A percentile compares a stretch with the other conserved stretches of the same genome.
Conservation (phyloP, 129 eudicot genomes). For the Flaveria bidentis region DNA sequence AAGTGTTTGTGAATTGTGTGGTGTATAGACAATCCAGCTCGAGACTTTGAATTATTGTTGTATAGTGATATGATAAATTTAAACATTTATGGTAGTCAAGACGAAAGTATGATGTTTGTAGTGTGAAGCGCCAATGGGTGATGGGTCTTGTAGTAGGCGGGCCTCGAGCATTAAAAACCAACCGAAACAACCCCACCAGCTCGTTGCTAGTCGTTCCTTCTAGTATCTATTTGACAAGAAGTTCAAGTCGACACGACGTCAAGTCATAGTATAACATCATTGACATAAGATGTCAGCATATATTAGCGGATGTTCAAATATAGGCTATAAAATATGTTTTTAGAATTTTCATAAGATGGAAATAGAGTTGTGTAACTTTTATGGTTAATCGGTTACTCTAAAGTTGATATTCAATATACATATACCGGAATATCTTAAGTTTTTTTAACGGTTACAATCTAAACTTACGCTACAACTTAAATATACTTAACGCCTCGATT, state of each 20-base stretch:
- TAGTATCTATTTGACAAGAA: not conserved
- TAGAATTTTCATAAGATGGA: not conserved
- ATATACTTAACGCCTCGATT: too few species aligned
- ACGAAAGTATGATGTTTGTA: slow-evolving; percentile 15
- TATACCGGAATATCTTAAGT: not conserved
- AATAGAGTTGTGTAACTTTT: not conserved
- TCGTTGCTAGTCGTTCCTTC: not conserved
- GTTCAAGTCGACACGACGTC: not conserved
- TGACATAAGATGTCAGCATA: too few species aligned
- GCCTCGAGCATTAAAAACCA: slow-evolving; percentile 13
- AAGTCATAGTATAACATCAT: not conserved
- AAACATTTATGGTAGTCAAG: slow-evolving; percentile 12
- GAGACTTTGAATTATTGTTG: not conserved
- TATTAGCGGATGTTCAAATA: too few species aligned
- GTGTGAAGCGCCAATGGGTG: slow-evolving; percentile 34
- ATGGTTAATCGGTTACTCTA: not conserved
- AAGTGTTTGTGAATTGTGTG: not conserved
- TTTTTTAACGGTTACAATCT: too few species aligned
- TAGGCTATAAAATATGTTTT: too few species aligned
- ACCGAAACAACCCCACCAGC: not conserved
- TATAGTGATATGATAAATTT: not conserved
- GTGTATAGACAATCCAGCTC: not conserved
- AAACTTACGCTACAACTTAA: too few species aligned
- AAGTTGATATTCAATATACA: not conserved
- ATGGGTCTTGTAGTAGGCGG: slow-evolving; percentile 36